Evolutionary conservation across 2,329 filamentous ascomycete species (phyloP).

Genomic region (Diplocarpon mali): DNA sequence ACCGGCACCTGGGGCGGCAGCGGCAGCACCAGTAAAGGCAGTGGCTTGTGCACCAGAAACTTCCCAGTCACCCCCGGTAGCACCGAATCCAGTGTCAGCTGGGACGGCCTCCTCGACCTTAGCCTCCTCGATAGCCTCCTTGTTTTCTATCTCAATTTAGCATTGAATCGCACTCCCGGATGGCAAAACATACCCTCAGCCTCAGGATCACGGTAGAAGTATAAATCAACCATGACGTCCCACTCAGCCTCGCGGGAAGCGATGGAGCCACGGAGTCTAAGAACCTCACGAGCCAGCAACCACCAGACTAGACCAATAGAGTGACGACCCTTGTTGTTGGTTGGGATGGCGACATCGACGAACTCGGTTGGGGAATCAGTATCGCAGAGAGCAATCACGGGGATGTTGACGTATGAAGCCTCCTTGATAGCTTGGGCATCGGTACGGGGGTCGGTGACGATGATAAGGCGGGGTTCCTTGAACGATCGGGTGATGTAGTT

Average conservation of each 20-base stretch:
- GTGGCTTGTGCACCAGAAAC: slow-evolving; percentile 52
- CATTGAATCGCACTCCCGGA: neutral
- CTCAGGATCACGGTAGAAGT: slow-evolving; percentile 99
- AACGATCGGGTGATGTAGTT: slow-evolving; percentile 99
- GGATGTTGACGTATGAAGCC: slow-evolving; percentile 99
- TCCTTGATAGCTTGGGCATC: slow-evolving; percentile 99
- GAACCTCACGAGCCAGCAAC: slow-evolving; percentile 99
- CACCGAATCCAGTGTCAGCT: slow-evolving; percentile 64
- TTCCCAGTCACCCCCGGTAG: slow-evolving; percentile 56
- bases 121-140: slow-evolving; percentile 82
- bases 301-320: slow-evolving; percentile 98
- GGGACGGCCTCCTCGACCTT: slow-evolving; percentile 59
- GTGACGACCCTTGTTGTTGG: slow-evolving; percentile 99
- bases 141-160: slow-evolving; percentile 49
- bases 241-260: slow-evolving; percentile 92
- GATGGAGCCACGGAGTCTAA: slow-evolving; percentile 95
- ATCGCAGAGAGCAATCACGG: slow-evolving; percentile 97
- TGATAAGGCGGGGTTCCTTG: slow-evolving; percentile 99
- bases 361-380: slow-evolving; percentile 99
- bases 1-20: slow-evolving; percentile 42
- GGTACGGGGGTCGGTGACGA: slow-evolving; percentile 98
- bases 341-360: slow-evolving; percentile 98
- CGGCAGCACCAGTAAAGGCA: slow-evolving; percentile 42
- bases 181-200: slow-evolving; percentile 51
- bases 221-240: slow-evolving; percentile 99